Conservation (phyloP, 148 eudicot species). For the Rhododendron henanense region DNA sequence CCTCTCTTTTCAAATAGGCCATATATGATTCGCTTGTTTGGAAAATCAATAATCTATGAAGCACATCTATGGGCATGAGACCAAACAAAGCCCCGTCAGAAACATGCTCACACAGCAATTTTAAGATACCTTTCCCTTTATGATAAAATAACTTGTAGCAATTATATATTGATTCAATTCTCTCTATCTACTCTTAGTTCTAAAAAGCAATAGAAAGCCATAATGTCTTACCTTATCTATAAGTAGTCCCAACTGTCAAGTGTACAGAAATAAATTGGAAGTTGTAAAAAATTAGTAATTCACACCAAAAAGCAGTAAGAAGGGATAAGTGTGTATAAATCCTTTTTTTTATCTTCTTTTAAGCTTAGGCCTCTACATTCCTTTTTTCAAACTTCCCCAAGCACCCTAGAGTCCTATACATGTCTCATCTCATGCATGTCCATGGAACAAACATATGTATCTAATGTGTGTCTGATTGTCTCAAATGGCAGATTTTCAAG, state of each 20-base stretch:
- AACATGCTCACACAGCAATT: not conserved
- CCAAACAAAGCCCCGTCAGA: not conserved
- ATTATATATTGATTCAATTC: not conserved
- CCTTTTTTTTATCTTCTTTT: not conserved
- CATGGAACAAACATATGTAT: not conserved
- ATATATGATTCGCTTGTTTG: not conserved
- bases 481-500: not conserved
- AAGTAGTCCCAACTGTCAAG: not conserved
- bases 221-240: not conserved
- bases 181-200: not conserved
- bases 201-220: not conserved
- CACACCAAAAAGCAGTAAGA: not conserved
- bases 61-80: not conserved
- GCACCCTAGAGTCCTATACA: not conserved
- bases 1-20: not conserved
- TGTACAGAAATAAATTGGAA: not conserved
- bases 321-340: not conserved
- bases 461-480: not conserved
- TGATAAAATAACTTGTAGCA: not conserved
- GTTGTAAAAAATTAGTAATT: not conserved
- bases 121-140: not conserved
- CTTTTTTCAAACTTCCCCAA: not conserved
- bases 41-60: not conserved
- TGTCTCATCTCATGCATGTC: not conserved
- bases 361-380: not conserved